A percentile compares a stretch with the other conserved stretches of the same genome.
Evolutionary conservation across 2,329 filamentous ascomycete genomes (phyloP).

Genomic region (Plenodomus lindquistii): DNA sequence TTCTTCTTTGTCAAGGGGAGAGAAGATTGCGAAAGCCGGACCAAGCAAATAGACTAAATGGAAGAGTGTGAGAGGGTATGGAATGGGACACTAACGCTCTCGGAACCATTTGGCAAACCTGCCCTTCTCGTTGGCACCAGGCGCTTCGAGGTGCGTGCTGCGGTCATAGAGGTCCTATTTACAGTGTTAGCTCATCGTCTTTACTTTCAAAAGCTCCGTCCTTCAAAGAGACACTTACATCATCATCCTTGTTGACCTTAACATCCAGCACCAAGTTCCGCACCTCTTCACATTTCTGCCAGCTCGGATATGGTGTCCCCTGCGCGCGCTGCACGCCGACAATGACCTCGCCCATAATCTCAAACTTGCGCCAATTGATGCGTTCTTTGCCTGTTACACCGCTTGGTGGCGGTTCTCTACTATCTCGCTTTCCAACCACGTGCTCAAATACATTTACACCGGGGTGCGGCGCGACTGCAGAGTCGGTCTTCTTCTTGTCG

Average conservation of each 20-base stretch:
- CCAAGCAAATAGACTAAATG: constrained; percentile 2
- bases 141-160: constrained; percentile 57
- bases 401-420: constrained; percentile 48
- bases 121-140: constrained; percentile 51
- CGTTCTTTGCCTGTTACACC: constrained; percentile 57
- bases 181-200: constrained; percentile 7
- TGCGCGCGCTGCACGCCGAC: constrained; percentile 91
- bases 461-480: constrained; percentile 38
- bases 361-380: constrained; percentile 98
- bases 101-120: constrained; percentile 53
- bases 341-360: constrained; percentile 90
- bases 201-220: no score
- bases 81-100: constrained; percentile 45
- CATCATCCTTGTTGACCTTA: constrained; percentile 80
- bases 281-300: constrained; percentile 70
- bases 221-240: constrained; percentile 67
- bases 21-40: constrained; percentile 17
- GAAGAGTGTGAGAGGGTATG: constrained; percentile 16
- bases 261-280: constrained; percentile 79
- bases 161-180: constrained; percentile 62
- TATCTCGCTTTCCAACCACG: constrained; percentile 31
- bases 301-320: constrained; percentile 75
- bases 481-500: constrained; percentile 33
- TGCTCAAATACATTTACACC: constrained; percentile 41
- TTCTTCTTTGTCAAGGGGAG: constrained; percentile 16